Evolutionary conservation across 495 filamentous ascomycete genomes (phyloP).

Genomic region (Hypoxylon intermedium): DNA sequence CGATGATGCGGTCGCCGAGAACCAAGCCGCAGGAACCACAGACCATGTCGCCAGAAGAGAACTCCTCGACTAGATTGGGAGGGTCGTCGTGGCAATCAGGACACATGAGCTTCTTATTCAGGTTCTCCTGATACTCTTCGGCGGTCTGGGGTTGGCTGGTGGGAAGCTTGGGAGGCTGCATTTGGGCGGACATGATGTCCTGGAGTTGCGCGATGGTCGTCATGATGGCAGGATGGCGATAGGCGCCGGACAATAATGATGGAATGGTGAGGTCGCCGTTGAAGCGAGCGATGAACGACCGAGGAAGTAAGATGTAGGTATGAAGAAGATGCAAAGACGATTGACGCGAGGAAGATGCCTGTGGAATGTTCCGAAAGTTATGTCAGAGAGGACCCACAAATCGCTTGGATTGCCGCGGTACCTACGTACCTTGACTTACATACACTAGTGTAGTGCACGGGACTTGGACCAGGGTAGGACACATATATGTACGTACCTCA

Average conservation of each 20-base stretch:
- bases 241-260: not conserved
- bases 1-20: constrained; percentile 86
- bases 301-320: constrained; percentile 6
- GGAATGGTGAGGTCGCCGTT: not conserved
- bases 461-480: too few relatives aligned
- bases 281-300: not conserved
- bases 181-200: constrained; percentile 27
- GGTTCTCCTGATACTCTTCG: constrained; percentile 61
- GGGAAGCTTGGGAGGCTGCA: constrained; percentile 4
- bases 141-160: constrained; percentile 13
- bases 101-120: constrained; percentile 83
- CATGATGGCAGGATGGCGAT: constrained; percentile 24
- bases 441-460: too few relatives aligned
- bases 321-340: constrained; percentile 5
- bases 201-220: constrained; percentile 18
- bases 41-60: constrained; percentile 88
- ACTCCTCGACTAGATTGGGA: constrained; percentile 91
- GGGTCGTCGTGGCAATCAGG: constrained; percentile 89
- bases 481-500: too few relatives aligned
- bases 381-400: constrained; percentile 21
- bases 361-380: constrained; percentile 27
- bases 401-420: not conserved
- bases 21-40: constrained; percentile 94
- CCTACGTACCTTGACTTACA: too few relatives aligned
- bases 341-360: constrained; percentile 24